Percentiles rank a stretch among this genome's conserved stretches.
phyloP scores from a whole-genome alignment of 116 monocot genomes.

The Iris pallida region DNA sequence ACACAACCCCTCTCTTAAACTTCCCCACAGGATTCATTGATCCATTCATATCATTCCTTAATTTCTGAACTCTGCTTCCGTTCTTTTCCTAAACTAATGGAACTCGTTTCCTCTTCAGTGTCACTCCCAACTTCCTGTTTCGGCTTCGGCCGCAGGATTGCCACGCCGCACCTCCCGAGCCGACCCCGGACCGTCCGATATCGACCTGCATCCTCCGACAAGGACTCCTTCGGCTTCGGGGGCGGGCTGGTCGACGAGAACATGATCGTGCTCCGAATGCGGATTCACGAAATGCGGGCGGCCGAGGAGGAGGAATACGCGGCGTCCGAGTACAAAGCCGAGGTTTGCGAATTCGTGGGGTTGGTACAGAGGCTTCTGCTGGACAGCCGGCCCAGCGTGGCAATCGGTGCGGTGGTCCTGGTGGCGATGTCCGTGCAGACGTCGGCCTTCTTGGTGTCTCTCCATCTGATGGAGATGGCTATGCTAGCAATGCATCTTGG shows the following conservation, averaged over 20 bases:
- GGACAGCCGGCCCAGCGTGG: conserved; percentile 39
- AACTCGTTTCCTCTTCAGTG: neutral
- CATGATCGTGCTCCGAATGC: conserved; percentile 43
- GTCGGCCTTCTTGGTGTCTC: conserved; percentile 9
- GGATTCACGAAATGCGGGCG: conserved; percentile 30
- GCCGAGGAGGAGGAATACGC: conserved; percentile 27
- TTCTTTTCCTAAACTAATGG: too few species aligned
- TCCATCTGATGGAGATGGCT: neutral
- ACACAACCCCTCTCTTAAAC: neutral
- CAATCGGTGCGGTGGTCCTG: conserved; percentile 22
- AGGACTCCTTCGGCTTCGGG: conserved; percentile 7
- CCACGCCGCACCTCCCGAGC: neutral
- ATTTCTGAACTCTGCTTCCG: too few species aligned
- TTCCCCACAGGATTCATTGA: neutral
- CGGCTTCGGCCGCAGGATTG: neutral
- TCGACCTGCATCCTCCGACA: conserved; percentile 5
- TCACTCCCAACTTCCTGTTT: neutral
- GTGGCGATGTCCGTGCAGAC: conserved; percentile 28
- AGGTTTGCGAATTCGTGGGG: conserved; percentile 31
- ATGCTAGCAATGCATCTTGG: neutral
- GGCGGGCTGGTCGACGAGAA: conserved; percentile 27
- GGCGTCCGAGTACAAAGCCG: conserved; percentile 32
- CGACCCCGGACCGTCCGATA: neutral
- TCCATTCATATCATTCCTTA: neutral
- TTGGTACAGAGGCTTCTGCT: conserved; percentile 36